Evolutionary conservation across 768 basidiomycete genomes (phyloP).

Genomic region (Podaxis sp.): DNA sequence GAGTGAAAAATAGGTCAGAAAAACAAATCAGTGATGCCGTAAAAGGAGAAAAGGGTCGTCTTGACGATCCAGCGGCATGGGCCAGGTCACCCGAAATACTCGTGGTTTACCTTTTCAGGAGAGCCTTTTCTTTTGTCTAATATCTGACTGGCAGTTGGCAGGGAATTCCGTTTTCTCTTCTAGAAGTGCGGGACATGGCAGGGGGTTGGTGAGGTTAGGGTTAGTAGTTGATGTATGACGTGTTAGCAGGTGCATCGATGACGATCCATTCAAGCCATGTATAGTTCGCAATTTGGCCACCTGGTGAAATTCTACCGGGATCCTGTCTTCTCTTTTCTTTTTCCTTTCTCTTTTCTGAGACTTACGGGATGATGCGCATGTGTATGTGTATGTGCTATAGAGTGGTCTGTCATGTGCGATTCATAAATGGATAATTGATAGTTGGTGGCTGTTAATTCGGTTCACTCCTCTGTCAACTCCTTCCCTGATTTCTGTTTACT

Average conservation of each 20-base stretch:
- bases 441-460: background rate
- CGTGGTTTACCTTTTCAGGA: background rate
- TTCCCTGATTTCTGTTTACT: background rate
- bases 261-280: background rate
- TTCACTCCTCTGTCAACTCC: background rate
- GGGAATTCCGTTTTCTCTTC: background rate
- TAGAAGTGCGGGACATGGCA: background rate
- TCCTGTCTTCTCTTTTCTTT: background rate
- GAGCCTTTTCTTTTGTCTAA: background rate
- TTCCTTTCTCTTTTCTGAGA: background rate
- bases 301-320: background rate
- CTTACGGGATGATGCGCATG: background rate
- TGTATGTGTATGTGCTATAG: background rate
- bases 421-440: background rate
- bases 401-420: too few relatives aligned
- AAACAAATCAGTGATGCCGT: background rate
- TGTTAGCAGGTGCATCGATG: too few relatives aligned
- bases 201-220: background rate
- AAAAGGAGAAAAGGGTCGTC: background rate
- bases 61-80: background rate
- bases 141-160: background rate
- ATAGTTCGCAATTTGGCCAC: background rate
- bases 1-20: background rate
- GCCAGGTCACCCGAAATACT: slow-evolving; percentile 10
- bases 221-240: background rate